Evolutionary conservation across 2,329 filamentous ascomycete species (phyloP).

Genomic region (Sordariomycetes sp.): DNA sequence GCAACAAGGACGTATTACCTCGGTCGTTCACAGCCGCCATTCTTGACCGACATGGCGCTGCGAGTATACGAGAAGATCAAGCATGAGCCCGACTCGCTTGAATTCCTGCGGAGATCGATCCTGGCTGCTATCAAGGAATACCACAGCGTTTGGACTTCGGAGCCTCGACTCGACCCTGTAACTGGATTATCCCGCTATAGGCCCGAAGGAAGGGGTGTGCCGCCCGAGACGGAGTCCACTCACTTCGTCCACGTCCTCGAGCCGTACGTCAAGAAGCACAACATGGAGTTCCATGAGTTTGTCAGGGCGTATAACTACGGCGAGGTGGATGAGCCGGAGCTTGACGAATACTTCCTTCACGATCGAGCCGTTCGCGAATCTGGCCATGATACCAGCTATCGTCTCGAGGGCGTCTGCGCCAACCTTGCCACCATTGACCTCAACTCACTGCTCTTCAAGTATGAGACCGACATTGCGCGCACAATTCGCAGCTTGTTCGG

Average conservation of each 20-base stretch:
- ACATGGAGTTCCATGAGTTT: slow-evolving; percentile 75
- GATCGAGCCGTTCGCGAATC: slow-evolving; percentile 94
- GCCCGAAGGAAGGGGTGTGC: slow-evolving; percentile 75
- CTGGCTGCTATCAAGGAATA: slow-evolving; percentile 97
- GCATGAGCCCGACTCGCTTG: slow-evolving; percentile 67
- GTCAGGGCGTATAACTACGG: slow-evolving; percentile 80
- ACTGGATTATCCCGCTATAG: slow-evolving; percentile 80
- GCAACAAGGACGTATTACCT: slow-evolving; percentile 96
- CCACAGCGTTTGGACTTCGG: slow-evolving; percentile 75
- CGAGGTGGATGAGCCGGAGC: slow-evolving; percentile 68
- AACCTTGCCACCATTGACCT: slow-evolving; percentile 89
- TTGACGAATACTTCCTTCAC: slow-evolving; percentile 93
- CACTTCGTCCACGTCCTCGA: slow-evolving; percentile 79
- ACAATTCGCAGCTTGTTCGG: slow-evolving; percentile 77
- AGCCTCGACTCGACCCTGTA: slow-evolving; percentile 67
- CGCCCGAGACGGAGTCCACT: slow-evolving; percentile 80
- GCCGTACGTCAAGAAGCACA: slow-evolving; percentile 77
- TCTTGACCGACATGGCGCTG: slow-evolving; percentile 94
- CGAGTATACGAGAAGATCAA: slow-evolving; percentile 91
- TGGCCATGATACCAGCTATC: slow-evolving; percentile 92
- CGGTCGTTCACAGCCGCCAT: slow-evolving; percentile 86
- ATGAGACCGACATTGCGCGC: slow-evolving; percentile 86
- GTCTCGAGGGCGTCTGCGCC: slow-evolving; percentile 78
- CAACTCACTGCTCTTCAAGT: slow-evolving; percentile 93
- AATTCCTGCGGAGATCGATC: slow-evolving; percentile 73